Conservation (phyloP, 2,329 filamentous ascomycete species). For the Plectosphaerella cucumerina region DNA sequence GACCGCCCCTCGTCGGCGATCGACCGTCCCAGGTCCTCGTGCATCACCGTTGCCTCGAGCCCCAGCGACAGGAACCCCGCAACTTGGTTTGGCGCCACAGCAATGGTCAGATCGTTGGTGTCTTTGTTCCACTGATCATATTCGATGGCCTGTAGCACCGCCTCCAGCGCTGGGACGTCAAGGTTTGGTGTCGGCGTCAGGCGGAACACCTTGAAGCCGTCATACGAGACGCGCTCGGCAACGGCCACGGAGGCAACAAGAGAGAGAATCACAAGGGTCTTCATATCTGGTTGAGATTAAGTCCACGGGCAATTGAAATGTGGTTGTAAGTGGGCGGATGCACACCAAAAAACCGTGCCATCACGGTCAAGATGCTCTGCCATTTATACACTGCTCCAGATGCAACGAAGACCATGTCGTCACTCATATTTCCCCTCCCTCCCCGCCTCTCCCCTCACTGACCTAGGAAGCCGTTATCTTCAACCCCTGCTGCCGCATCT, state of each 20-base stretch:
- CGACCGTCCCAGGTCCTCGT: conserved; percentile 22
- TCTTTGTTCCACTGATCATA: background rate
- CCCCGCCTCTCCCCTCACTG: background rate
- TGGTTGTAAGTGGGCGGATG: background rate
- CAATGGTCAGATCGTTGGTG: conserved; percentile 22
- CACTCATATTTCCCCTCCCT: background rate
- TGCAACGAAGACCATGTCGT: background rate
- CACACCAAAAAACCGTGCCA: background rate
- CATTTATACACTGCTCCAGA: background rate
- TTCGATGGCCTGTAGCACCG: background rate
- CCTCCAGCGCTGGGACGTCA: background rate
- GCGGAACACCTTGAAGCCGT: conserved; percentile 40
- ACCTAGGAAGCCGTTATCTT: background rate
- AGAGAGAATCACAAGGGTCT: conserved; percentile 5
- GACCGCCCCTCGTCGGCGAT: conserved; percentile 20
- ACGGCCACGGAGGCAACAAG: conserved; percentile 2
- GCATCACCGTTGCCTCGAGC: conserved; percentile 22
- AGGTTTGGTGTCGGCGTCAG: conserved; percentile 16
- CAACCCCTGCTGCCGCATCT: background rate
- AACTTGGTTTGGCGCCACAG: conserved; percentile 23
- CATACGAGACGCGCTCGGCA: conserved; percentile 28
- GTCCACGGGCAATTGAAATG: background rate
- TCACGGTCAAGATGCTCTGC: background rate
- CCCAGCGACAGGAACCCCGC: conserved; percentile 20
- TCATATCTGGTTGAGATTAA: conserved; percentile 2